Evolutionary conservation across 129 eudicot genomes (phyloP), one percentile per base, ranked within the genome.

Genomic region (Flaveria robusta): DNA sequence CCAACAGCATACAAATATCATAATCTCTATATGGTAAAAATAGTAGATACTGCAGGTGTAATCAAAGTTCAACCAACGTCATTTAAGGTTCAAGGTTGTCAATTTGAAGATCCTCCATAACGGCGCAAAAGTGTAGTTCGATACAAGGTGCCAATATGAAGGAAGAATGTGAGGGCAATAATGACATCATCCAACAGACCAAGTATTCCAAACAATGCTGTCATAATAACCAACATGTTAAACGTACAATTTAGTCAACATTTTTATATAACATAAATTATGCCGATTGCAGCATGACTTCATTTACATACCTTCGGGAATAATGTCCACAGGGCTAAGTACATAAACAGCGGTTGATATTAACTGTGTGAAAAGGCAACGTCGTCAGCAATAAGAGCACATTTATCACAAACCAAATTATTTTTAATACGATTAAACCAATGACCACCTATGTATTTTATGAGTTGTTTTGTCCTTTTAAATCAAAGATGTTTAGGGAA

Each of bases 131-230:
- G 96, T 70, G 91, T 86, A 20, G 93, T 84, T 65, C 98, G 89
- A 76, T 93, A 93, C 75, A 91, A 86, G 64, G 96, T 90, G 73
- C 96, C 98, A 62, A 91, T 86, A 29, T 93, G 91, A 63, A 93
- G 84, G 89, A 91, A 88, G 84, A 88, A 93, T 56, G 91, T 79
- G 66, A 93, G 87, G 54, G 87, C 82, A 26, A 93, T 84, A 42
- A 93, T 85, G 74, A 81, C 34, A 88, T 93, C 98, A 77, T 93
- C 98, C 81, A 93, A 64, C 10, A 91, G 85, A 77, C 98, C 98
- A 43, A 93, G 76, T 42, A 93, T 70, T 70, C 98, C 98, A 22
- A 90, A 69, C 42, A 93, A 63, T 19, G 84, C 98, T 93, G 97
- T 51, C 60, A 67, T 68, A 52, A 72, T 43, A 46, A 23, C 13